A percentile compares a stretch with the other conserved stretches of the same genome.
Evolutionary conservation across 176 grass and related monocot species (phyloP).

Genomic region (Guadua angustifolia): DNA sequence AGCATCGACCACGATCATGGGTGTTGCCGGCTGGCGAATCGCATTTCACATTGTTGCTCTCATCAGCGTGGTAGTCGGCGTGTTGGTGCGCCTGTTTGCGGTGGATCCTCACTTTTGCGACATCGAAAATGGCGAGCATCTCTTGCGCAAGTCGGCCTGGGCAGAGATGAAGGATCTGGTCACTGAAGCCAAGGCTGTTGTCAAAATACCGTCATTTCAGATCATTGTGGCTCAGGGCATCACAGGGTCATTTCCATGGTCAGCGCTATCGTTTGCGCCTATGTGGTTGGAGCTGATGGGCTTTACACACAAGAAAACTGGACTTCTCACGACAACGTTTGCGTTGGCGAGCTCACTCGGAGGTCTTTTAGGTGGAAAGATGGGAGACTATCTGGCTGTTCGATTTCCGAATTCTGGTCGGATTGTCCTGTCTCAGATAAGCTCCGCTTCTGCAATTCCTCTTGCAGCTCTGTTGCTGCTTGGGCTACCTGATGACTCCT

Average conservation of each 20-base stretch:
- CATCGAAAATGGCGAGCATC: not conserved
- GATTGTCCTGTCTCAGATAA: constrained; percentile 82
- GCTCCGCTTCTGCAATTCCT: constrained; percentile 77
- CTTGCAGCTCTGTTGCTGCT: constrained; percentile 72
- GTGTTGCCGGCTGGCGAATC: constrained; percentile 71
- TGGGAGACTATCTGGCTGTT: constrained; percentile 68
- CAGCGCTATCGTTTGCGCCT: constrained; percentile 67
- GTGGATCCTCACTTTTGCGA: constrained; percentile 67
- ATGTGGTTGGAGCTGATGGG: constrained; percentile 91
- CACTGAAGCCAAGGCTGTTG: constrained; percentile 65
- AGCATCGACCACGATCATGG: constrained; percentile 67
- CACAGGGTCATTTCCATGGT: constrained; percentile 92
- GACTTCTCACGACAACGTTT: constrained; percentile 53
- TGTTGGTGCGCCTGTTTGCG: constrained; percentile 63
- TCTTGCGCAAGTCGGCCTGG: constrained; percentile 46
- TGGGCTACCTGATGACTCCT: constrained; percentile 62
- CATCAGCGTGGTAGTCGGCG: constrained; percentile 62
- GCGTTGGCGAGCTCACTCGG: constrained; percentile 68
- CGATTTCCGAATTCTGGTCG: constrained; percentile 64
- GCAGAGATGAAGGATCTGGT: constrained; percentile 59
- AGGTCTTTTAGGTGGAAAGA: constrained; percentile 71
- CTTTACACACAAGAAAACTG: constrained; percentile 62
- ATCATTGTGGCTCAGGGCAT: constrained; percentile 92
- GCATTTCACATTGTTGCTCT: constrained; percentile 79
- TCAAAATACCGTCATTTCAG: constrained; percentile 81